A percentile compares a stretch with the other conserved stretches of the same genome.
Evolutionary conservation across 176 grass and related monocot species (phyloP).

Genomic region (Thinopyrum elongatum): DNA sequence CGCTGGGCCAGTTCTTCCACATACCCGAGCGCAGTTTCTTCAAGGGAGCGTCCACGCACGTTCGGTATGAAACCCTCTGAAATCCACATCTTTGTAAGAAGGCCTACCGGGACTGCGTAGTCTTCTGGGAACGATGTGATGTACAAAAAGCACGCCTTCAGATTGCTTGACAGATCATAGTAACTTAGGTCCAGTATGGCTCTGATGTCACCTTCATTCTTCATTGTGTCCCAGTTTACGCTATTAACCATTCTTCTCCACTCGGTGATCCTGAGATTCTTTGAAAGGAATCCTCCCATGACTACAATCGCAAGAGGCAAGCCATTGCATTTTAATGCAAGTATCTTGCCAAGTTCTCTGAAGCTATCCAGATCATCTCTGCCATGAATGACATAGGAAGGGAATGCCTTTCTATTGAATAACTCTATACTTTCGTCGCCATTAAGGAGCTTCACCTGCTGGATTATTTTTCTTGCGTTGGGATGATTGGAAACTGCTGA

Average conservation of each 20-base stretch:
- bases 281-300: constrained; percentile 13
- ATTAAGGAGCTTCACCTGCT: background rate
- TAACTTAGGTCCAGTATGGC: constrained; percentile 17
- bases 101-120: background rate
- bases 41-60: background rate
- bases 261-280: background rate
- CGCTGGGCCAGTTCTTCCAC: constrained; percentile 5
- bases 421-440: background rate
- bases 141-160: constrained; percentile 15
- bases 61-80: constrained; percentile 17
- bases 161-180: constrained; percentile 14
- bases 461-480: constrained; percentile 8
- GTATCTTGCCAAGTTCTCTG: background rate
- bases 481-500: constrained; percentile 21
- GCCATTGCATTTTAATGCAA: background rate
- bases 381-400: background rate
- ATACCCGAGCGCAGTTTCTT: background rate
- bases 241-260: constrained; percentile 19
- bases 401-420: constrained; percentile 12
- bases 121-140: constrained; percentile 23
- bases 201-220: constrained; percentile 18
- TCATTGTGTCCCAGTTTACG: constrained; percentile 7
- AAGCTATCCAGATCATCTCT: background rate
- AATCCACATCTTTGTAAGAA: constrained; percentile 13
- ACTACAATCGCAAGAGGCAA: constrained; percentile 9